Percentiles rank a stretch among this genome's conserved stretches.
These are phyloP conservation scores for Claviceps arundinis DNA, from an alignment of 2,329 filamentous ascomycete species.

Conservation along the genomic window DNA sequence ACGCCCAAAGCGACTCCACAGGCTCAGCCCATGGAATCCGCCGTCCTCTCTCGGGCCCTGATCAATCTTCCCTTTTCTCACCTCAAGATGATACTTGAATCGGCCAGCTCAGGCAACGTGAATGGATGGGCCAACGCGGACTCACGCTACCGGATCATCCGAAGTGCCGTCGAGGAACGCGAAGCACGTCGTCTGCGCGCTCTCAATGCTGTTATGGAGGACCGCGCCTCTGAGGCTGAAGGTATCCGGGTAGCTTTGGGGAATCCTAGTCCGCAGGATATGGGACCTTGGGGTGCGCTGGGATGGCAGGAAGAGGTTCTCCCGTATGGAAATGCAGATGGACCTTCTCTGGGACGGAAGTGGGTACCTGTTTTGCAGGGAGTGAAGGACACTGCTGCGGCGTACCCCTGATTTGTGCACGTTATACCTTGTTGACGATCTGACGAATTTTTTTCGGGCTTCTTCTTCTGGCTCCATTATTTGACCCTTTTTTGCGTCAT, in stretches of 20 bases:
- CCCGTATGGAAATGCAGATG: slow-evolving; percentile 24
- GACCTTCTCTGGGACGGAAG: slow-evolving; percentile 28
- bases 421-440: neutral
- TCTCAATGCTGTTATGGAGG: slow-evolving; percentile 28
- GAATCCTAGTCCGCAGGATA: slow-evolving; percentile 24
- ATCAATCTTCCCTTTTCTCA: slow-evolving; percentile 57
- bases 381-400: slow-evolving; percentile 12
- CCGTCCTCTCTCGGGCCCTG: slow-evolving; percentile 50
- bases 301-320: slow-evolving; percentile 36
- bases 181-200: slow-evolving; percentile 39
- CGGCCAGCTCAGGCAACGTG: slow-evolving; percentile 35
- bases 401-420: slow-evolving; percentile 17
- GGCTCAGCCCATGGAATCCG: slow-evolving; percentile 24
- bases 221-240: slow-evolving; percentile 21
- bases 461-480: neutral
- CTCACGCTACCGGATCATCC: slow-evolving; percentile 34
- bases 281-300: slow-evolving; percentile 31
- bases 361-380: slow-evolving; percentile 27
- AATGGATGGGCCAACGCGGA: slow-evolving; percentile 37
- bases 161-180: slow-evolving; percentile 40
- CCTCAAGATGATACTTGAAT: slow-evolving; percentile 53
- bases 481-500: neutral
- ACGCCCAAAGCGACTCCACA: slow-evolving; percentile 15
- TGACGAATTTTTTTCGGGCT: slow-evolving; percentile 3
- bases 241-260: slow-evolving; percentile 23